phyloP scores from a whole-genome alignment of 2,329 filamentous ascomycete genomes.

The Colletotrichum kahawae region DNA sequence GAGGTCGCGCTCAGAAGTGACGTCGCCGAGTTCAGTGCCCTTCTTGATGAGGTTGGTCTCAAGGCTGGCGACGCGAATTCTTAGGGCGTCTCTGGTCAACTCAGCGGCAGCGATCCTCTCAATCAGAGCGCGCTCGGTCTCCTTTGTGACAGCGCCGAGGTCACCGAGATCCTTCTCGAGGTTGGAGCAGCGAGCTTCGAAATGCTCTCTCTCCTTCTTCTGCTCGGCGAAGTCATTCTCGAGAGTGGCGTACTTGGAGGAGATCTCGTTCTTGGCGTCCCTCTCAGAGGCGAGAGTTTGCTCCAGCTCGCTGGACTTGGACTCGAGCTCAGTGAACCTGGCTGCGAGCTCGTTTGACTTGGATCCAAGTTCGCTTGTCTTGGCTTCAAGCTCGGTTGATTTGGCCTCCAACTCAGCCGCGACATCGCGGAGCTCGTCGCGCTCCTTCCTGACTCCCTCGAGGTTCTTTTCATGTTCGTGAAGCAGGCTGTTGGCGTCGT shows the following conservation, averaged over 20 bases:
- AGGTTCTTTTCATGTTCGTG: conserved; percentile 6
- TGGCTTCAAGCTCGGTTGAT: background rate
- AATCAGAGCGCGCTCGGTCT: conserved; percentile 17
- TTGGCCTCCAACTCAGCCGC: background rate
- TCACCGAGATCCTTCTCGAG: conserved; percentile 18
- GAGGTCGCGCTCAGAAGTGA: conserved; percentile 18
- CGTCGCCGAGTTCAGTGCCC: conserved; percentile 15
- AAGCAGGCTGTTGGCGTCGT: conserved; percentile 12
- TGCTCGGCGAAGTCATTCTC: conserved; percentile 4
- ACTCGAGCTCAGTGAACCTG: conserved; percentile 5
- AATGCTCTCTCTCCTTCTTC: background rate
- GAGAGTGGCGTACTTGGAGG: background rate
- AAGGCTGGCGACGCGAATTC: conserved; percentile 9
- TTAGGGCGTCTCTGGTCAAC: conserved; percentile 17
- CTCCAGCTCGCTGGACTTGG: conserved; percentile 10
- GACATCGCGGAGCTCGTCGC: conserved; percentile 13
- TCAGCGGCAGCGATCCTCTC: conserved; percentile 21
- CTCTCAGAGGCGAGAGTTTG: background rate
- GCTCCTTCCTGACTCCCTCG: background rate
- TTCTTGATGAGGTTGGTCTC: conserved; percentile 16
- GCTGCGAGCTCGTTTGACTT: conserved; percentile 12
- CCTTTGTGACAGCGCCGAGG: conserved; percentile 12
- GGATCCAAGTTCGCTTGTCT: background rate
- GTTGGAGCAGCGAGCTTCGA: background rate
- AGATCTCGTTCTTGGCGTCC: background rate